A percentile compares a stretch with the other conserved stretches of the same genome.
Conservation (phyloP, 306 rosid genomes). For the Fragaria iinumae region DNA sequence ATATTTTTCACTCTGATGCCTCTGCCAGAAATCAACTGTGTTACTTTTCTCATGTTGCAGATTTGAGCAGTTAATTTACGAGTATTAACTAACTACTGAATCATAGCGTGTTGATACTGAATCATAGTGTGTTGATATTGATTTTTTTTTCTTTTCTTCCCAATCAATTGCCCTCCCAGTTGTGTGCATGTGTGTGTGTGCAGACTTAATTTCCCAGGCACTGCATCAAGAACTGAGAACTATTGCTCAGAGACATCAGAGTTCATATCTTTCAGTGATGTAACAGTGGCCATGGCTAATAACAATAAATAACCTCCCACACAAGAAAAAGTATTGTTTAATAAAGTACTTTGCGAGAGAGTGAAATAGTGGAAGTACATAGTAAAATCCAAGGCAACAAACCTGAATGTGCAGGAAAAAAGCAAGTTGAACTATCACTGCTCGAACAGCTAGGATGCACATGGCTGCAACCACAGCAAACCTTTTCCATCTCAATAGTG, state of each 20-base stretch:
- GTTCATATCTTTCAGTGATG: not conserved
- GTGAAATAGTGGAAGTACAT: not conserved
- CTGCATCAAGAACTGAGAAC: not conserved
- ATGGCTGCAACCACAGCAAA: slow-evolving; percentile 86
- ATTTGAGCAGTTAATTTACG: not conserved
- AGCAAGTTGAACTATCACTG: slow-evolving; percentile 94
- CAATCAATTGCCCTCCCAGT: not conserved
- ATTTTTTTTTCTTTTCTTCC: not conserved
- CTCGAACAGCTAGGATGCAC: slow-evolving; percentile 96
- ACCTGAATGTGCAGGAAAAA: slow-evolving; percentile 98
- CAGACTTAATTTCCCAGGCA: not conserved
- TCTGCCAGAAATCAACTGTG: not conserved
- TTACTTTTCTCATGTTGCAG: not conserved
- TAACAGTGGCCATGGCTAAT: not conserved
- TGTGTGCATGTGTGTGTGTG: not conserved
- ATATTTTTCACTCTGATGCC: not conserved
- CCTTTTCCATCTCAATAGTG: slow-evolving; percentile 92
- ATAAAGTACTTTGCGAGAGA: not conserved
- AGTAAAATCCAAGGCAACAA: slow-evolving; percentile 6
- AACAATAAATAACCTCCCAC: not conserved
- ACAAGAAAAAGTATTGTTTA: not conserved
- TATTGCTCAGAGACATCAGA: not conserved
- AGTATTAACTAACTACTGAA: not conserved
- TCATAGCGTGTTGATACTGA: not conserved
- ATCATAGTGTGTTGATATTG: not conserved